A percentile compares a stretch with the other conserved stretches of the same genome.
Conservation (phyloP, 768 basidiomycete species). For the Trichaptum fuscoviolaceum region DNA sequence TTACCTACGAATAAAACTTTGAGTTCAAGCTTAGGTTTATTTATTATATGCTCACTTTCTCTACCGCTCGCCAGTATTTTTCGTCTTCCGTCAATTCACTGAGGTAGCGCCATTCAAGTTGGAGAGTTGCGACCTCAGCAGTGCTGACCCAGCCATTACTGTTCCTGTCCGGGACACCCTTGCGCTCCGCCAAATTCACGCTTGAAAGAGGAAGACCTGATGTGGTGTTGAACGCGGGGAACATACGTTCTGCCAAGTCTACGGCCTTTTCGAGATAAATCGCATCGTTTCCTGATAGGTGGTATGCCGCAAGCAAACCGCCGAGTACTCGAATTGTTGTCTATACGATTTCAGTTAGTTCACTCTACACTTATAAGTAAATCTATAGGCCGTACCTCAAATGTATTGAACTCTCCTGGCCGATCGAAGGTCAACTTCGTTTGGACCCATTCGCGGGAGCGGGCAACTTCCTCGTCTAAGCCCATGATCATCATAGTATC, state of each 20-base stretch:
- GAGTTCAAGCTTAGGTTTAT: background rate
- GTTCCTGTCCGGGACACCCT: constrained; percentile 56
- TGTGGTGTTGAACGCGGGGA: constrained; percentile 77
- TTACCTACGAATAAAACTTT: constrained; percentile 38
- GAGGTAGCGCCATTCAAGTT: constrained; percentile 90
- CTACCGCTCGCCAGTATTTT: constrained; percentile 76
- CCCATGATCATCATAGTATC: constrained; percentile 88
- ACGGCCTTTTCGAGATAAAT: constrained; percentile 71
- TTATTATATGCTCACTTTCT: constrained; percentile 42
- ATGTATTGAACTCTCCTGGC: constrained; percentile 79
- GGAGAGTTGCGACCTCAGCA: constrained; percentile 84
- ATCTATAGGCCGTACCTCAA: constrained; percentile 58
- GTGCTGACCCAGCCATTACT: constrained; percentile 64
- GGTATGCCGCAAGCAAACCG: constrained; percentile 81
- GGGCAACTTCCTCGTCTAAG: constrained; percentile 67
- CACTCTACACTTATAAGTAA: background rate
- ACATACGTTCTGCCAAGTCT: constrained; percentile 82
- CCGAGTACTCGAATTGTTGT: constrained; percentile 91
- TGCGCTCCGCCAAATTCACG: constrained; percentile 61
- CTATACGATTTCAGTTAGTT: constrained; percentile 32
- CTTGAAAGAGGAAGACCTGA: constrained; percentile 77
- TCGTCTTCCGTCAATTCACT: constrained; percentile 70
- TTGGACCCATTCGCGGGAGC: constrained; percentile 75
- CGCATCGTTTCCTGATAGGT: constrained; percentile 62
- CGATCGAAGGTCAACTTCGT: constrained; percentile 67